Evolutionary conservation across 2,329 filamentous ascomycete genomes (phyloP), one percentile per base, ranked within the genome.

Genomic region (Fusarium tricinctum): DNA sequence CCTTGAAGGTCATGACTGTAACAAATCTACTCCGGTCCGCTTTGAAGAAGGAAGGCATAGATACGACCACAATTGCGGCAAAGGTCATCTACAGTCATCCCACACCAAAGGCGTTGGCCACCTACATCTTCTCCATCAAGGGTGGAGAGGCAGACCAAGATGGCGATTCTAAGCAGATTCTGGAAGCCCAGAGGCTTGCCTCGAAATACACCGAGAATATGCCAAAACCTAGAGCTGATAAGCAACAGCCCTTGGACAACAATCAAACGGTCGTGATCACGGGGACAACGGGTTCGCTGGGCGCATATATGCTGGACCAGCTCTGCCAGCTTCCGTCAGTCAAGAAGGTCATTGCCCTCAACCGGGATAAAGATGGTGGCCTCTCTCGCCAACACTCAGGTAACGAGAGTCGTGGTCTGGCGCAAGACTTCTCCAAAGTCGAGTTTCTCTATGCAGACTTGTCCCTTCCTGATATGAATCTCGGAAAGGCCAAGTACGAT

Each of bases 181-280:
- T 9, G 14, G 55, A 55, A 22, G 32, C 26, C 0, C n/a, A 39
- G 15, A 15, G 49, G 10, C 49, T 22, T 1, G 15, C 56, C 2
- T 10, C 38, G 4, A 57, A 63, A 8, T 63, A 63, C 1, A 44
- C 49, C 0, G 14, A 28, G 2, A 28, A 48, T 0, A 49, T 63
- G 2, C 58, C 58, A 1, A 1, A 1, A 1, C n/a, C 23, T 0
- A 26, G 1, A 1, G 0, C 3, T 1, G 15, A 14, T 2, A 63
- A 63, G 5, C 19, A 8, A 12, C 2, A 14, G 0, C 46, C 58
- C 0, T 4, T 13, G 0, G 10, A 39, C 0, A 3, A 48, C 0
- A 6, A 2, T 0, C 58, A 63, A 2, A 63, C 38, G 0, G 8
- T 63, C 0, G 1, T 63, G 1, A 8, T 63, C 6, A 63, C 59